phyloP scores from a whole-genome alignment of 371 early-diverging fungal genomes.

The Lichtheimia corymbifera region DNA sequence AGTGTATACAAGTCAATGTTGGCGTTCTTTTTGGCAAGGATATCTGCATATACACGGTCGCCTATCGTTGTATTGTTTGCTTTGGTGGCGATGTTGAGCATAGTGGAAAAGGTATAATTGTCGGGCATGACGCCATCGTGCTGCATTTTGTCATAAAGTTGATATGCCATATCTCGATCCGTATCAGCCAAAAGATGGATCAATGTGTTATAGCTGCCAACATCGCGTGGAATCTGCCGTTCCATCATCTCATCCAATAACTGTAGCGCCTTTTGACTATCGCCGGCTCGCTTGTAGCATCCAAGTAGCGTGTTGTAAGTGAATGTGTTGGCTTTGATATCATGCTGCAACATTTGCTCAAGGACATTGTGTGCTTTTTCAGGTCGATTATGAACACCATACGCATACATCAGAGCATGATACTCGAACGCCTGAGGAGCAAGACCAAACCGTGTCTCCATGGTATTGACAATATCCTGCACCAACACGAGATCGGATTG shows the following conservation, averaged over 20 bases:
- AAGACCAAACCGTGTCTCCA: conserved; percentile 21
- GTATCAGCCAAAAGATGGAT: conserved; percentile 22
- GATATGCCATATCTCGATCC: conserved; percentile 19
- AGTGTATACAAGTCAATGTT: conserved; percentile 23
- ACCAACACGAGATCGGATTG: conserved; percentile 28
- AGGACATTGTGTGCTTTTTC: conserved; percentile 25
- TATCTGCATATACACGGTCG: conserved; percentile 12
- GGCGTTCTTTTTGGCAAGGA: background rate
- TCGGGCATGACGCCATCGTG: conserved; percentile 32
- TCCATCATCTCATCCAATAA: conserved; percentile 42
- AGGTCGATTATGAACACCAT: conserved; percentile 32
- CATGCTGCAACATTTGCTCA: conserved; percentile 29
- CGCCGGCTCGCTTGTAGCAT: conserved; percentile 46
- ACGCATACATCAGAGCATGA: conserved; percentile 38
- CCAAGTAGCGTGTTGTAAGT: conserved; percentile 56
- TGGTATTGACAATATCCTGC: conserved; percentile 19
- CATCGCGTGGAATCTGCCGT: conserved; percentile 30
- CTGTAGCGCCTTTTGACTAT: conserved; percentile 29
- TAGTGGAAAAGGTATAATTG: conserved; percentile 46
- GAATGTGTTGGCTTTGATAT: conserved; percentile 27
- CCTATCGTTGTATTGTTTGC: conserved; percentile 21
- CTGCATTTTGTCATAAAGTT: conserved; percentile 36
- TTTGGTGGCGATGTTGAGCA: conserved; percentile 43
- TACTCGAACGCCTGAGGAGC: conserved; percentile 35
- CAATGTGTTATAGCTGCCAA: conserved; percentile 50